Percentiles rank a stretch among this genome's conserved stretches.
phyloP scores from a whole-genome alignment of 192 early-diverging fungal species.

The Coemansia sp. region DNA sequence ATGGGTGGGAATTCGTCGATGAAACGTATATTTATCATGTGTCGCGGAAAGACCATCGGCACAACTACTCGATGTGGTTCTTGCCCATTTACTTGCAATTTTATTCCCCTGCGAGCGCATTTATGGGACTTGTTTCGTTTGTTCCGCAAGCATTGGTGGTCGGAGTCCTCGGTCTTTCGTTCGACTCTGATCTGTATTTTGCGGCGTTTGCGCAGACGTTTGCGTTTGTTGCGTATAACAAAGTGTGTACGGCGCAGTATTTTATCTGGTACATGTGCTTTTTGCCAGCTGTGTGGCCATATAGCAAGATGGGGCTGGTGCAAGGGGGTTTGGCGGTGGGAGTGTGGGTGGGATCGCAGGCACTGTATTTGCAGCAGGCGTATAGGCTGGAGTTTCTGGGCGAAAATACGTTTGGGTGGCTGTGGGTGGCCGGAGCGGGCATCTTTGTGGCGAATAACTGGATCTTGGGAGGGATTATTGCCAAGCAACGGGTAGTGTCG shows the following conservation, averaged over 20 bases:
- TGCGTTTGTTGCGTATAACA: conserved; percentile 75
- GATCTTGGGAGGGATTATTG: conserved; percentile 61
- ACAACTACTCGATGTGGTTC: conserved; percentile 98
- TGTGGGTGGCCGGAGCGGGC: conserved; percentile 71
- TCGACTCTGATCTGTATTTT: conserved; percentile 81
- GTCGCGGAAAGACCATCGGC: conserved; percentile 94
- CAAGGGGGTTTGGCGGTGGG: conserved; percentile 57
- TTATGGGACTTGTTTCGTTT: conserved; percentile 74
- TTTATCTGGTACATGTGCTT: conserved; percentile 99
- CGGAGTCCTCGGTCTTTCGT: conserved; percentile 64
- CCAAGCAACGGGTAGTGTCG: conserved; percentile 31
- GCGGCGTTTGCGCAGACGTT: conserved; percentile 92
- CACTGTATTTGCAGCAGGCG: conserved; percentile 80
- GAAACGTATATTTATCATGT: conserved; percentile 95
- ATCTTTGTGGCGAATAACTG: conserved; percentile 75
- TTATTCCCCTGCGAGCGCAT: conserved; percentile 45
- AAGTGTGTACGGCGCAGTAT: conserved; percentile 85
- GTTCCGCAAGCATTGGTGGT: conserved; percentile 79
- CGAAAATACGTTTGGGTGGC: conserved; percentile 71
- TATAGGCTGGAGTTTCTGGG: conserved; percentile 88
- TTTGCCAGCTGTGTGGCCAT: conserved; percentile 82
- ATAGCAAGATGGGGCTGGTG: conserved; percentile 48
- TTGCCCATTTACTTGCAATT: conserved; percentile 89
- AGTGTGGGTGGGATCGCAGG: conserved; percentile 78
- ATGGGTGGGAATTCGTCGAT: conserved; percentile 83